Evolutionary conservation across 495 filamentous ascomycete species (phyloP).

Genomic region (Monascus purpureus): DNA sequence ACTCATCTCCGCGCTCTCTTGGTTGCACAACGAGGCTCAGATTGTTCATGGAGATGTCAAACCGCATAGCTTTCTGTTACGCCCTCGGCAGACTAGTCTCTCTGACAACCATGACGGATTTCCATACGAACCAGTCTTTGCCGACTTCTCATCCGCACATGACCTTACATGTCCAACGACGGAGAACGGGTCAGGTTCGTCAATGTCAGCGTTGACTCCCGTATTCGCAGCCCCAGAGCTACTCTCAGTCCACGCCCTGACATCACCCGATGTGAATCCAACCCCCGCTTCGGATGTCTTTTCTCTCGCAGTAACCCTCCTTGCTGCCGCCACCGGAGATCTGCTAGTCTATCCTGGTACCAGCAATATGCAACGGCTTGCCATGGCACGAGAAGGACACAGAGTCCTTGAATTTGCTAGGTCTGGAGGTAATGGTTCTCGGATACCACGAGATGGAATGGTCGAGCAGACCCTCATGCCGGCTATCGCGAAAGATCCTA

Average conservation of each 20-base stretch:
- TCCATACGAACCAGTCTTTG: conserved; percentile 33
- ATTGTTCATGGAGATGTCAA: conserved; percentile 47
- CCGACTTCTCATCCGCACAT: conserved; percentile 48
- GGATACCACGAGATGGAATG: conserved; percentile 27
- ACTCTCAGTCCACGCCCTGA: conserved; percentile 23
- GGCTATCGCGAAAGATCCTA: conserved; percentile 29
- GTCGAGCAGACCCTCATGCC: conserved; percentile 29
- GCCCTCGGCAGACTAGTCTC: conserved; percentile 6
- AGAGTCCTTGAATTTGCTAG: conserved; percentile 32
- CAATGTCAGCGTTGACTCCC: conserved; percentile 37
- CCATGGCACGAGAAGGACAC: conserved; percentile 35
- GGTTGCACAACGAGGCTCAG: conserved; percentile 29
- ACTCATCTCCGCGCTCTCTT: conserved; percentile 35
- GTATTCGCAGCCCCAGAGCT: conserved; percentile 46
- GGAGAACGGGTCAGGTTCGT: conserved; percentile 10
- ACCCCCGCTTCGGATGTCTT: conserved; percentile 36
- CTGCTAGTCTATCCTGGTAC: conserved; percentile 36
- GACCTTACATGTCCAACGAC: conserved; percentile 10
- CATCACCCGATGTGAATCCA: conserved; percentile 13
- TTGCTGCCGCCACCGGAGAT: conserved; percentile 40
- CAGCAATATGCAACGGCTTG: conserved; percentile 25
- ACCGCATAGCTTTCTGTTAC: conserved; percentile 38
- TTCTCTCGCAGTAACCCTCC: conserved; percentile 41
- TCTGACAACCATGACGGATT: conserved; percentile 8
- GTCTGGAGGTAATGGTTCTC: conserved; percentile 21